Conservation (phyloP, 176 grass and related monocot species). For the Oropetium thomaeum region DNA sequence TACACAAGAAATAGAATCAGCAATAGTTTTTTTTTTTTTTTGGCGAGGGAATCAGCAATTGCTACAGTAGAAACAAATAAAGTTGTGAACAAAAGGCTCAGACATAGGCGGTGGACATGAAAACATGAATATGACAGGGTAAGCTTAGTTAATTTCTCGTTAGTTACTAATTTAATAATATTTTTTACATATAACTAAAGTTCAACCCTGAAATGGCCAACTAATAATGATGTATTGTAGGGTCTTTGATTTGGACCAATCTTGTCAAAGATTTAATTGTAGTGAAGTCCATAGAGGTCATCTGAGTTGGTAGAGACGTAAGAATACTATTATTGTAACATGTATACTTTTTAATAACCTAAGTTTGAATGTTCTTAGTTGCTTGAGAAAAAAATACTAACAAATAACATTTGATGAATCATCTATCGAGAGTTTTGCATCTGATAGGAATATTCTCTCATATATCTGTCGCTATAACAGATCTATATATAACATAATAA, state of each 20-base stretch:
- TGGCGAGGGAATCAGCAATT: too few relatives aligned
- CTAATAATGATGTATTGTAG: background rate
- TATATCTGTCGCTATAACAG: slow-evolving; percentile 1
- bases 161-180: background rate
- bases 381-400: slow-evolving; percentile 8
- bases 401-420: background rate
- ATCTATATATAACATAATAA: slow-evolving; percentile 9
- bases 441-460: slow-evolving; percentile 44
- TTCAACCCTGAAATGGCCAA: background rate
- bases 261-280: slow-evolving; percentile 25
- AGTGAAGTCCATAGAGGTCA: slow-evolving; percentile 23
- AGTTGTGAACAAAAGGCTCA: background rate
- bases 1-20: slow-evolving; percentile 1
- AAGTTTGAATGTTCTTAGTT: slow-evolving; percentile 23
- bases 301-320: slow-evolving; percentile 17
- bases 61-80: background rate
- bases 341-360: background rate
- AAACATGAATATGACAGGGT: background rate
- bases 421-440: slow-evolving; percentile 35
- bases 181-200: background rate
- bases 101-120: too few relatives aligned
- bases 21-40: too few relatives aligned
- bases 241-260: background rate
- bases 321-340: slow-evolving; percentile 8
- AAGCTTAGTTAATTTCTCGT: background rate